These are phyloP conservation scores for Hibiscus mutabilis DNA, from an alignment of 345 rosid genomes.

Conservation along the genomic window DNA sequence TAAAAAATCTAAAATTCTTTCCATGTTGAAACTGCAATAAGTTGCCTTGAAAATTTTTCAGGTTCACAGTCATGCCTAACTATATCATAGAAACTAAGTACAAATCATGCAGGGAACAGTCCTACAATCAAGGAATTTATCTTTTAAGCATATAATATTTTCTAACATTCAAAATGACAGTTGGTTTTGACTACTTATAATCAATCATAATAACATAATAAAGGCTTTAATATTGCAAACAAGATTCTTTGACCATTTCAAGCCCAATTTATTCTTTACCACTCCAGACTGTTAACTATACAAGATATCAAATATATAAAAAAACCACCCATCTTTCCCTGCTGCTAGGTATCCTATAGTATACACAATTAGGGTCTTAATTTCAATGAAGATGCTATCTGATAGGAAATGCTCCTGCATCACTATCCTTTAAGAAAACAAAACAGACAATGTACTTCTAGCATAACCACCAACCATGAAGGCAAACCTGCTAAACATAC, in stretches of 20 bases:
- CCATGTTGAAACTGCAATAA: not conserved
- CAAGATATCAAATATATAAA: not conserved
- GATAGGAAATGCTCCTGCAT: not conserved
- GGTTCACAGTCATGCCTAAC: not conserved
- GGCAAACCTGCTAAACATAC: conserved; percentile 7
- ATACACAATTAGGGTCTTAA: not conserved
- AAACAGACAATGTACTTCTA: not conserved
- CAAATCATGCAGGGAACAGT: conserved; percentile 2
- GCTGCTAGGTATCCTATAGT: not conserved
- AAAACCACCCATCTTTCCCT: not conserved
- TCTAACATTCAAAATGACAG: not conserved
- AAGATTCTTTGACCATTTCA: not conserved
- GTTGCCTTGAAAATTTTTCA: not conserved
- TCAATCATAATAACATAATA: not conserved
- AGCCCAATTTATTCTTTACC: not conserved
- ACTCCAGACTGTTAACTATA: not conserved
- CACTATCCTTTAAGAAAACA: not conserved
- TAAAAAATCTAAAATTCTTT: not conserved
- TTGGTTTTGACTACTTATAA: not conserved
- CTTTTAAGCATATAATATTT: not conserved
- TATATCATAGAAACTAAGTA: not conserved
- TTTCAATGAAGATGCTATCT: not conserved
- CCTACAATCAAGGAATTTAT: not conserved
- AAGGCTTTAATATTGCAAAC: not conserved
- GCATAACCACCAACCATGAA: not conserved